These are phyloP conservation scores for Schizosaccharomyces lindneri DNA, from an alignment of 805 yeast genomes.

Conservation along the genomic window DNA sequence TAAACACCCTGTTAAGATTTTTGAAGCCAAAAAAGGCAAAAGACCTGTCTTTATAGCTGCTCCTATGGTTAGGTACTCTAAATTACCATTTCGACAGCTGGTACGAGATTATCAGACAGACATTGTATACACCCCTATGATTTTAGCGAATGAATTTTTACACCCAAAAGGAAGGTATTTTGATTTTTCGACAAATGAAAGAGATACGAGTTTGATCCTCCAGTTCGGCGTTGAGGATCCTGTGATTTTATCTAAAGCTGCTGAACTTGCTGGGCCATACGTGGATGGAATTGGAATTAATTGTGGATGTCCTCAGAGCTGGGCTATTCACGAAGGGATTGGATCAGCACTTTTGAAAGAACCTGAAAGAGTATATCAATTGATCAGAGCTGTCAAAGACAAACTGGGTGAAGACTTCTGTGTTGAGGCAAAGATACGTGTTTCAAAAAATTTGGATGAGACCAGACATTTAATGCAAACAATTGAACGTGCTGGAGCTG, in stretches of 20 bases:
- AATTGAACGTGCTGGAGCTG: conserved; percentile 74
- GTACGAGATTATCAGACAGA: conserved; percentile 52
- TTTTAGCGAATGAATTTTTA: conserved; percentile 81
- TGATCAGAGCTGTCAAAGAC: conserved; percentile 64
- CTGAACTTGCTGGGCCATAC: conserved; percentile 69
- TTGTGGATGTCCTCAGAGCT: conserved; percentile 94
- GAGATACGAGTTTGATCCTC: conserved; percentile 50
- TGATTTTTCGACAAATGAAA: conserved; percentile 59
- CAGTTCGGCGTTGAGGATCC: conserved; percentile 81
- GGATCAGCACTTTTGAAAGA: conserved; percentile 87
- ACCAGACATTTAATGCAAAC: conserved; percentile 47
- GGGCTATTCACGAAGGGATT: conserved; percentile 83
- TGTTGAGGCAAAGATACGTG: conserved; percentile 76
- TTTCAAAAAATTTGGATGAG: conserved; percentile 49
- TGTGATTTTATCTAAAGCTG: conserved; percentile 55
- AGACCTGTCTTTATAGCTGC: conserved; percentile 52
- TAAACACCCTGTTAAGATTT: background rate
- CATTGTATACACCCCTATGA: conserved; percentile 88
- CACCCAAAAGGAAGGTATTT: conserved; percentile 54
- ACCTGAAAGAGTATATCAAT: conserved; percentile 50
- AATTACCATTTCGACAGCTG: conserved; percentile 68
- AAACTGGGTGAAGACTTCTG: conserved; percentile 49
- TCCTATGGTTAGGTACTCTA: conserved; percentile 93
- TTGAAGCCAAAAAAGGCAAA: conserved; percentile 18
- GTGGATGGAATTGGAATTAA: conserved; percentile 86